Evolutionary conservation across 225 moss, liverwort and hornwort genomes (phyloP).

Genomic region (Bryum argenteum): DNA sequence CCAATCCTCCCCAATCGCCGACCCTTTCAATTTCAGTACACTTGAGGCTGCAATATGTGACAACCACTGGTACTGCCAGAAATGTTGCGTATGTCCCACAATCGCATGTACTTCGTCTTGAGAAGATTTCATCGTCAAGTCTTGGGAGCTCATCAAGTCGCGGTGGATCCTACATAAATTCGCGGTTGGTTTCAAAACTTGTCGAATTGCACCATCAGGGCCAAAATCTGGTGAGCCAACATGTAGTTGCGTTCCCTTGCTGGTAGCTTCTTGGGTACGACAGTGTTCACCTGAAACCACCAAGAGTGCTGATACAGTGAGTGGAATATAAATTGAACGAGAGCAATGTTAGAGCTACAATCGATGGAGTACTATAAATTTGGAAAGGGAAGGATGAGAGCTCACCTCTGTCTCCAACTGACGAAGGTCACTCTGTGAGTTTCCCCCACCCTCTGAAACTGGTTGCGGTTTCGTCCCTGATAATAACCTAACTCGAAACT

Average conservation of each 20-base stretch:
- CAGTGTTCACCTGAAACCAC: conserved; percentile 64
- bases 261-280: conserved; percentile 59
- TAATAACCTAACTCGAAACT: conserved; percentile 60
- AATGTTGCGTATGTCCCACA: conserved; percentile 4
- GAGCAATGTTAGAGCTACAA: conserved; percentile 9
- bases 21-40: conserved; percentile 24
- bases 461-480: conserved; percentile 59
- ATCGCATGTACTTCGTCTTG: conserved; percentile 14
- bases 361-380: background rate
- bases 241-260: conserved; percentile 62
- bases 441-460: conserved; percentile 63
- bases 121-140: background rate
- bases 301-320: conserved; percentile 18
- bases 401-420: conserved; percentile 78
- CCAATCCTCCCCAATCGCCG: background rate
- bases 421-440: conserved; percentile 61
- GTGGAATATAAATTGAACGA: background rate
- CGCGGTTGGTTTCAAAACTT: conserved; percentile 32
- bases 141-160: background rate
- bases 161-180: background rate
- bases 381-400: background rate
- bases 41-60: conserved; percentile 10
- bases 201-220: conserved; percentile 78
- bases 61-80: conserved; percentile 12
- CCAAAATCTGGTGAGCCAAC: conserved; percentile 76